These are phyloP conservation scores for Iberis pinnata DNA, from an alignment of 345 rosid species.

Conservation along the genomic window DNA sequence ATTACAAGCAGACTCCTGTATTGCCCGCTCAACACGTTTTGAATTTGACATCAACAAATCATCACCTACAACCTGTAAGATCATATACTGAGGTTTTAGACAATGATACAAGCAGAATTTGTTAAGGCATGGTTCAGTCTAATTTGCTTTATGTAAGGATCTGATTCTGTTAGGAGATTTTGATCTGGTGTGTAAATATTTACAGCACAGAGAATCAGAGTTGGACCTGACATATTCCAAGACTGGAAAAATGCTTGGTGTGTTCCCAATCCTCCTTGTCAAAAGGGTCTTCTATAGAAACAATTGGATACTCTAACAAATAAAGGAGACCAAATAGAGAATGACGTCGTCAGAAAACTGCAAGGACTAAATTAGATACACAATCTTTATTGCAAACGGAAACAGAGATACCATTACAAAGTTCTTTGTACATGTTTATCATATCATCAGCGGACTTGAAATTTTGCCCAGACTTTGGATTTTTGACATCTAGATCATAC, in stretches of 20 bases:
- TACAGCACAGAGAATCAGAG: conserved; percentile 8
- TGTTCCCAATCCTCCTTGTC: conserved; percentile 99
- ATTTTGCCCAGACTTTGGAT: conserved; percentile 67
- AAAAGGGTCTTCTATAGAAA: conserved; percentile 93
- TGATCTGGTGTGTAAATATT: conserved; percentile 10
- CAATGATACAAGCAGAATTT: neutral
- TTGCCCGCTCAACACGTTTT: conserved; percentile 76
- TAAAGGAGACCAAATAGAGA: conserved; percentile 19
- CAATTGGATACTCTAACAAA: conserved; percentile 67
- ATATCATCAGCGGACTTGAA: conserved; percentile 92
- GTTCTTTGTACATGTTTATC: conserved; percentile 83
- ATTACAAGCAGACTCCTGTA: conserved; percentile 73
- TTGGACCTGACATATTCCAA: conserved; percentile 90
- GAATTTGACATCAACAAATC: conserved; percentile 77
- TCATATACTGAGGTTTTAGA: conserved; percentile 10
- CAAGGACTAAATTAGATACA: conserved; percentile 11
- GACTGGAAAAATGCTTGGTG: conserved; percentile 55
- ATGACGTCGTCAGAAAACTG: conserved; percentile 8
- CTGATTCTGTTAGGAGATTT: neutral
- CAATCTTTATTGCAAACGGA: conserved; percentile 1
- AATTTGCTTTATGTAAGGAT: neutral
- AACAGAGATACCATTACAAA: conserved; percentile 58
- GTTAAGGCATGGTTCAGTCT: neutral
- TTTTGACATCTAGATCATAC: conserved; percentile 78
- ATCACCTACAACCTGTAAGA: conserved; percentile 86